A percentile compares a stretch with the other conserved stretches of the same genome.
These are phyloP conservation scores for Rhizodiscina lignyota DNA, from an alignment of 495 filamentous ascomycete species.

Conservation along the genomic window DNA sequence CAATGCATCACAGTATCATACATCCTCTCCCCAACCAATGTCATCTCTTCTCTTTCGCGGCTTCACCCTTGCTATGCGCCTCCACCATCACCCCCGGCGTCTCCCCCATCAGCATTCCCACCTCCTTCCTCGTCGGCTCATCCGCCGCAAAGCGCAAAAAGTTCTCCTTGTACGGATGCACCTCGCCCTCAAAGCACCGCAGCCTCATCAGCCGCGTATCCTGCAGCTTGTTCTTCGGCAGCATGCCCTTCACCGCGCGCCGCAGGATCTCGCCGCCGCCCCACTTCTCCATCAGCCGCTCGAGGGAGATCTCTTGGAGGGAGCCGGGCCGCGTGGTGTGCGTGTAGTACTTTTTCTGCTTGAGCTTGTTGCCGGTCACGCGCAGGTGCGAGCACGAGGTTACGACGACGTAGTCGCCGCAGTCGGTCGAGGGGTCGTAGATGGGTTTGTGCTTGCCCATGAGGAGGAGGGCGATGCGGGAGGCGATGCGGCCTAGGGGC, in stretches of 20 bases:
- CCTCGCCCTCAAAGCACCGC: slow-evolving; percentile 86
- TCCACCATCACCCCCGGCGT: too few species aligned
- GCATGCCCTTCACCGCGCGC: slow-evolving; percentile 86
- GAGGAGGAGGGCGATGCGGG: slow-evolving; percentile 73
- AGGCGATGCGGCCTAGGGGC: slow-evolving; percentile 76
- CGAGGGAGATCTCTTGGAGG: slow-evolving; percentile 82
- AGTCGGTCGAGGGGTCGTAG: slow-evolving; percentile 85
- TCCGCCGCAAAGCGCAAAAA: slow-evolving; percentile 43
- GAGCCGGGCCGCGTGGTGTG: slow-evolving; percentile 83
- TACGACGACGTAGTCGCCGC: slow-evolving; percentile 96
- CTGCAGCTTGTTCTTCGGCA: slow-evolving; percentile 89
- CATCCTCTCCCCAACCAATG: too few species aligned
- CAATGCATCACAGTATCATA: too few species aligned
- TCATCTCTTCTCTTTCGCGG: too few species aligned
- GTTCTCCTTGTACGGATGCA: slow-evolving; percentile 85
- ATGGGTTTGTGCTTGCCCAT: slow-evolving; percentile 99
- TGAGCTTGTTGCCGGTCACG: slow-evolving; percentile 79
- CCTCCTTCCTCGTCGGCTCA: too few species aligned
- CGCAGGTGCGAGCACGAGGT: slow-evolving; percentile 72
- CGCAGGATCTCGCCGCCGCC: slow-evolving; percentile 87
- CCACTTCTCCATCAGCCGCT: slow-evolving; percentile 81
- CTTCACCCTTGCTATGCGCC: too few species aligned
- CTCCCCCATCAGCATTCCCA: too few species aligned
- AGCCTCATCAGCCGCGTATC: slow-evolving; percentile 73
- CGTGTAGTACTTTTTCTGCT: slow-evolving; percentile 86